These are phyloP conservation scores for Emericellopsis atlantica DNA, from an alignment of 2,329 filamentous ascomycete species.

Conservation along the genomic window DNA sequence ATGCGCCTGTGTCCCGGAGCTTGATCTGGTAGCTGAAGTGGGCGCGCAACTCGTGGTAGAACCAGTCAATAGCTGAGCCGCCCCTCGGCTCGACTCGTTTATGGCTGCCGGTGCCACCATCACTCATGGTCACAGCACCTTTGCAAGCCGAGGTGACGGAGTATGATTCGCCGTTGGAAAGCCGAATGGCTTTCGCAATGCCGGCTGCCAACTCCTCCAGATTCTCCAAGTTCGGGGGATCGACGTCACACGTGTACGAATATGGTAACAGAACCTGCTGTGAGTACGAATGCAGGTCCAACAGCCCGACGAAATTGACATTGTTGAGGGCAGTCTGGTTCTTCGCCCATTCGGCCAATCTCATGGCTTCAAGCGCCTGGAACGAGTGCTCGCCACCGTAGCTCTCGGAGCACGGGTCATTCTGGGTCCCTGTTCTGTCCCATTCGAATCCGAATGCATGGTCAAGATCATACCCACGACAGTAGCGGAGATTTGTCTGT, in stretches of 20 bases:
- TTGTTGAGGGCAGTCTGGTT: constrained; percentile 62
- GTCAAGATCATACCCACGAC: constrained; percentile 80
- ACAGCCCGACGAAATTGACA: constrained; percentile 66
- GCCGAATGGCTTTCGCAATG: constrained; percentile 76
- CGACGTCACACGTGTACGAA: constrained; percentile 65
- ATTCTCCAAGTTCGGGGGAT: constrained; percentile 81
- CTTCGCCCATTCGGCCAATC: constrained; percentile 69
- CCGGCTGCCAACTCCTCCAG: constrained; percentile 82
- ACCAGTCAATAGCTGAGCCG: constrained; percentile 86
- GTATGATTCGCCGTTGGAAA: constrained; percentile 65
- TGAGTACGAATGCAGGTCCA: constrained; percentile 91
- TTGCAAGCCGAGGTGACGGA: constrained; percentile 78
- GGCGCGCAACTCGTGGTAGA: constrained; percentile 76
- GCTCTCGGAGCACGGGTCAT: constrained; percentile 80
- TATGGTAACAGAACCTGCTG: constrained; percentile 93
- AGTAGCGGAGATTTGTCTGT: constrained; percentile 68
- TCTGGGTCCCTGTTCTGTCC: constrained; percentile 53
- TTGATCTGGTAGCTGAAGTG: constrained; percentile 90
- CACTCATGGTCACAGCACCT: constrained; percentile 43
- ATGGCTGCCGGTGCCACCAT: constrained; percentile 7
- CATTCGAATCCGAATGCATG: constrained; percentile 77
- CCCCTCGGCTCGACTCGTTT: constrained; percentile 59
- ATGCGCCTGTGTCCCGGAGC: constrained; percentile 82
- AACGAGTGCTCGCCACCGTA: constrained; percentile 78
- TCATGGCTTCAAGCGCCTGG: constrained; percentile 65